Evolutionary conservation across 2,329 filamentous ascomycete species (phyloP), one percentile per base, ranked within the genome.

Genomic region (Ophiostoma sp.): DNA sequence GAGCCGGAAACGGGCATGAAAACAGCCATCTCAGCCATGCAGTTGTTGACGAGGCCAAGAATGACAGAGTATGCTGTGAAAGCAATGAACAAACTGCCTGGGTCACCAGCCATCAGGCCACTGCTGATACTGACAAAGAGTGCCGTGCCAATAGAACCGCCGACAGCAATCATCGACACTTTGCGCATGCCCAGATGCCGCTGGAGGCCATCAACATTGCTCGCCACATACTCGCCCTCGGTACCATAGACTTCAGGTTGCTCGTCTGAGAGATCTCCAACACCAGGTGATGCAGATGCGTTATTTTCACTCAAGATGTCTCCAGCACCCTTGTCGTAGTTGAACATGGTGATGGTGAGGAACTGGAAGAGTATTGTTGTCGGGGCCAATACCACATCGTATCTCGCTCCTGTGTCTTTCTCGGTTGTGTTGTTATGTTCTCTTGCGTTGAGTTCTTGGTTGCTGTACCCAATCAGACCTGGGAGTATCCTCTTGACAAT

Each of bases 1-100:
- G 84, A 84, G 71, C 87, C 86, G 49, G 81, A 82, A 62, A 89
- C 82, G 18, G 87, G 87, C 81, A 87, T 86, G 70, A 83, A 84
- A 45, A 81, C 81, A 44, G 80, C 82, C 87, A 89, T 89, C 75
- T 89, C 87, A 9, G 87, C 87, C 69, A 88, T 80, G 70, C 82
- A 83, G 74, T 88, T 89, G 80, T 88, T 89, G 74, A 89, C 84
- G 60, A 87, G 78, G 38, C 79, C 86, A 69, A 89, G 80, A 67
- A 88, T 74, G 73, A 79, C 75, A 47, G 79, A 80, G 74, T 89
- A 87, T 62, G 86, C 71, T 44, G 80, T 79, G 74, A 85, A 89
- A 47, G 84, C 86, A 68, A 89, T 74, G 70, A 90, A 80, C 58
- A 89, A 77, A 16, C 74, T 70, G 49, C 67, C 70, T 11, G 73